Evolutionary conservation across 192 early-diverging fungal species (phyloP).

Genomic region (Backusella circina): DNA sequence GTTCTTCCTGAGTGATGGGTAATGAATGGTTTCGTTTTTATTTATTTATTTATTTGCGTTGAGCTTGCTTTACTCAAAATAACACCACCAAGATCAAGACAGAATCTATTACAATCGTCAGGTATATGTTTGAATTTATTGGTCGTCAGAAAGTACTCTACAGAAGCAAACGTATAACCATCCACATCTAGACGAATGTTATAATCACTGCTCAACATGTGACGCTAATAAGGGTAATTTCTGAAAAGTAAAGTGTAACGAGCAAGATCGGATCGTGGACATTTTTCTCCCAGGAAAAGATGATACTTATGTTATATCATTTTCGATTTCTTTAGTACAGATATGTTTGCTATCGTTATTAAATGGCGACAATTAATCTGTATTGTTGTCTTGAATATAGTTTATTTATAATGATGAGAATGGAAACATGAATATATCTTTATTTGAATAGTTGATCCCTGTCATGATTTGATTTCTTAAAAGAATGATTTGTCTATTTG

Average conservation of each 20-base stretch:
- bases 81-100: conserved; percentile 10
- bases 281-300: not conserved
- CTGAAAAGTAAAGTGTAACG: conserved; percentile 1
- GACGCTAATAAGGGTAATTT: conserved; percentile 19
- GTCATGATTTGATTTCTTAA: not conserved
- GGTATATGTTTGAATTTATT: not conserved
- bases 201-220: conserved; percentile 17
- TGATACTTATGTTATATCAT: not conserved
- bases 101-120: not conserved
- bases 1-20: not conserved
- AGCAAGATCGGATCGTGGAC: not conserved
- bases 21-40: not conserved
- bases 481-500: not conserved
- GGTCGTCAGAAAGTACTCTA: conserved; percentile 9
- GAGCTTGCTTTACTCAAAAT: not conserved
- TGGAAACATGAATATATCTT: not conserved
- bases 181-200: conserved; percentile 17
- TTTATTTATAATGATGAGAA: not conserved
- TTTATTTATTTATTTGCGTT: not conserved
- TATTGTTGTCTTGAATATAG: not conserved
- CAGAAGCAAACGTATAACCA: conserved; percentile 21
- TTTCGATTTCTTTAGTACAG: not conserved
- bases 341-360: not conserved
- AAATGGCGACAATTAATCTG: not conserved
- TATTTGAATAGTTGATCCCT: not conserved